phyloP scores from a whole-genome alignment of 2,329 filamentous ascomycete species.

The Claviceps pusilla region DNA sequence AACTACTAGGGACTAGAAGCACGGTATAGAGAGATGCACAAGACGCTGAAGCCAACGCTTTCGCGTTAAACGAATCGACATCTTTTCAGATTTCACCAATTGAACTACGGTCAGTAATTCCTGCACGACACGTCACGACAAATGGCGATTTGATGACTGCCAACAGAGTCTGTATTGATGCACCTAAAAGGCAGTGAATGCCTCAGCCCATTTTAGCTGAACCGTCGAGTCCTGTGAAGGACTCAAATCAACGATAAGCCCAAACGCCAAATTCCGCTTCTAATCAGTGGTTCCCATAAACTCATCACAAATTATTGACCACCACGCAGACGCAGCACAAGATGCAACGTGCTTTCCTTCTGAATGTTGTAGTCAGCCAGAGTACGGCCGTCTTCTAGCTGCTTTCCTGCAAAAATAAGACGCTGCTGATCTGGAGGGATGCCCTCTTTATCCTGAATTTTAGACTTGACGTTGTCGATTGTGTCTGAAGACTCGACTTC shows the following conservation, averaged over 20 bases:
- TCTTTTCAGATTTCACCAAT: too few relatives aligned
- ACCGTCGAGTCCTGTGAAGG: neutral
- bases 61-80: too few relatives aligned
- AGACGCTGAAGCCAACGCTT: too few relatives aligned
- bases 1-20: too few relatives aligned
- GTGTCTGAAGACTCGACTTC: conserved; percentile 83
- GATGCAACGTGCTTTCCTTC: conserved; percentile 70
- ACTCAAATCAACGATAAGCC: neutral
- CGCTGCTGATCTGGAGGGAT: conserved; percentile 93
- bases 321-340: conserved; percentile 69
- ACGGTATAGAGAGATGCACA: too few relatives aligned
- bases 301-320: conserved; percentile 22
- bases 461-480: conserved; percentile 86
- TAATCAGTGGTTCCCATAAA: neutral
- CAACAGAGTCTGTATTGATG: neutral
- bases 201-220: neutral
- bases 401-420: conserved; percentile 85
- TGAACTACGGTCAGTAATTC: too few relatives aligned
- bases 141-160: neutral
- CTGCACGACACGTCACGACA: too few relatives aligned
- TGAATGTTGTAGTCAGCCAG: conserved; percentile 95
- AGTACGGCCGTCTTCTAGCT: conserved; percentile 82
- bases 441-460: conserved; percentile 88
- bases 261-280: neutral
- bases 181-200: neutral